These are phyloP conservation scores for Gamarada debralockiae DNA, from an alignment of 495 filamentous ascomycete species.

Conservation along the genomic window DNA sequence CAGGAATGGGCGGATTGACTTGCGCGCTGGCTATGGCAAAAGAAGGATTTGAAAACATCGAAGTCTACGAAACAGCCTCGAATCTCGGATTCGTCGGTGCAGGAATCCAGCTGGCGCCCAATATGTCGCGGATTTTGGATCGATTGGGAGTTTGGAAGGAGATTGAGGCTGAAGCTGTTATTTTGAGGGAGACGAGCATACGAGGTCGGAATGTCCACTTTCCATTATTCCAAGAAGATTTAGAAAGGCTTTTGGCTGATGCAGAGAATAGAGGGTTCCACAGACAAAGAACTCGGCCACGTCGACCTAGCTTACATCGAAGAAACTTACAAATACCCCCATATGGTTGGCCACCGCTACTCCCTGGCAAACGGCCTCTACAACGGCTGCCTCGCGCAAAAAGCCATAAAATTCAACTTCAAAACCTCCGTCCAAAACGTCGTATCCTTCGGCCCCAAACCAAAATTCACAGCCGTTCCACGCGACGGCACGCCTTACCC, in stretches of 20 bases:
- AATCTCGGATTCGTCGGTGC: constrained; percentile 77
- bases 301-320: constrained; percentile 66
- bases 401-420: constrained; percentile 65
- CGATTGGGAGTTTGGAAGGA: constrained; percentile 62
- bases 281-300: constrained; percentile 61
- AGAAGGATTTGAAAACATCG: constrained; percentile 67
- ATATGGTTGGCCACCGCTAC: constrained; percentile 74
- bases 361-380: constrained; percentile 69
- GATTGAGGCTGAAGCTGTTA: constrained; percentile 59
- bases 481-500: constrained; percentile 50
- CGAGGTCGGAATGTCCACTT: background rate
- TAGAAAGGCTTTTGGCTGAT: background rate
- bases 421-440: constrained; percentile 48
- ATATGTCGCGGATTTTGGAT: constrained; percentile 74
- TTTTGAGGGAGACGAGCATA: constrained; percentile 29
- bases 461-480: constrained; percentile 52
- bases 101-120: constrained; percentile 76
- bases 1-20: constrained; percentile 74
- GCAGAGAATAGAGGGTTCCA: constrained; percentile 56
- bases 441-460: constrained; percentile 48
- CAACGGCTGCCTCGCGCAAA: constrained; percentile 58
- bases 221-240: background rate
- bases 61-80: constrained; percentile 70
- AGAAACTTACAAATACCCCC: constrained; percentile 64
- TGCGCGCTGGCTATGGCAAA: constrained; percentile 67